phyloP scores from a whole-genome alignment of 2,329 filamentous ascomycete genomes.

The Microthyrium microscopicum region DNA sequence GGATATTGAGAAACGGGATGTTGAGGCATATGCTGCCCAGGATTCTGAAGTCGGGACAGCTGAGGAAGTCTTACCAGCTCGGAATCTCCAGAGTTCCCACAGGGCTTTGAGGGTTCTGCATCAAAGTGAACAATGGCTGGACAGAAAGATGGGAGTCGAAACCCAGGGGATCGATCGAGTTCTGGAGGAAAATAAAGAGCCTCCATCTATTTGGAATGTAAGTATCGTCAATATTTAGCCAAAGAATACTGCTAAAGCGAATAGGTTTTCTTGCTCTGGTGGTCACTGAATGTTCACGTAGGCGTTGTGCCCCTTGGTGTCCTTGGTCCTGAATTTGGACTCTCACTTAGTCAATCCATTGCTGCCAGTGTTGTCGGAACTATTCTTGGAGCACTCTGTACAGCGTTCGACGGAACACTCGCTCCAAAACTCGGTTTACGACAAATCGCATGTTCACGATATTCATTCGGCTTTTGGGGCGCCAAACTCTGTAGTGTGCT shows the following conservation, averaged over 20 bases:
- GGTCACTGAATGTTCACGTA: slow-evolving; percentile 26
- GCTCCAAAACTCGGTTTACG: slow-evolving; percentile 27
- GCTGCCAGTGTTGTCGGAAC: slow-evolving; percentile 24
- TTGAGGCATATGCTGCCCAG: too few relatives aligned
- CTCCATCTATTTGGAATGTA: slow-evolving; percentile 23
- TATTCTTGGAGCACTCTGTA: slow-evolving; percentile 24
- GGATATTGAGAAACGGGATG: too few relatives aligned
- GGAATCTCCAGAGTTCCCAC: too few relatives aligned
- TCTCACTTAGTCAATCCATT: slow-evolving; percentile 28
- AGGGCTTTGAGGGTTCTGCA: too few relatives aligned
- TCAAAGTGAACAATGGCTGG: too few relatives aligned
- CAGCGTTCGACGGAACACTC: slow-evolving; percentile 25
- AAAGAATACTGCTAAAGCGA: background rate
- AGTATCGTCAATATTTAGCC: background rate
- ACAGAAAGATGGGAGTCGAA: slow-evolving; percentile 29
- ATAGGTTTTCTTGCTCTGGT: slow-evolving; percentile 27
- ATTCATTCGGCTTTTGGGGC: slow-evolving; percentile 34
- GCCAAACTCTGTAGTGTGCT: slow-evolving; percentile 31
- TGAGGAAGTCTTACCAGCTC: too few relatives aligned
- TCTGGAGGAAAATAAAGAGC: slow-evolving; percentile 25
- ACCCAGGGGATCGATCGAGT: slow-evolving; percentile 32
- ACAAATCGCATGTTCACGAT: slow-evolving; percentile 27
- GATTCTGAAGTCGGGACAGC: too few relatives aligned
- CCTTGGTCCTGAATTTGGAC: slow-evolving; percentile 31
- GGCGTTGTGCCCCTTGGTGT: slow-evolving; percentile 24